phyloP scores from a whole-genome alignment of 164 flowering plant genomes.

The Cinnamomum chago region DNA sequence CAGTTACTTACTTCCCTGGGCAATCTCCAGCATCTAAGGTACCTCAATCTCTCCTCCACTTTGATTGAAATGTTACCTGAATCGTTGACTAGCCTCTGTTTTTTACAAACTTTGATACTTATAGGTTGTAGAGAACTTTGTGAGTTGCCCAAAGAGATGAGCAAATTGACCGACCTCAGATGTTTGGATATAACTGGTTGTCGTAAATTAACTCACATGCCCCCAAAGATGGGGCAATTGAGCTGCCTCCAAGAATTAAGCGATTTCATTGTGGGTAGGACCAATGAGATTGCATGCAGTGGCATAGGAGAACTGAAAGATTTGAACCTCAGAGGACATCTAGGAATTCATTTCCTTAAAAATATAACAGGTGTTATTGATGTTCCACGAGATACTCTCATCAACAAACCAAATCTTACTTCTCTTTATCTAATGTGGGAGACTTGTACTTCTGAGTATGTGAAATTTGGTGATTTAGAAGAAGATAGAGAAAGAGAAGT shows the following conservation, averaged over 20 bases:
- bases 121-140: background rate
- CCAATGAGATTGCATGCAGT: background rate
- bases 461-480: background rate
- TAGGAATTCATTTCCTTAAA: background rate
- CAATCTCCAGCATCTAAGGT: conserved; percentile 13
- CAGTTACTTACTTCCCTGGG: conserved; percentile 2
- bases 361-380: too few species aligned
- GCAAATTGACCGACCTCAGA: conserved; percentile 7
- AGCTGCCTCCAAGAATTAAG: background rate
- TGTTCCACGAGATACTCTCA: background rate
- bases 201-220: background rate
- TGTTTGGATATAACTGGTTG: background rate
- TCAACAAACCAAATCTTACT: background rate
- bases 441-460: too few species aligned
- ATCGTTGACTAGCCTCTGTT: background rate
- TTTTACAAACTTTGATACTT: conserved; percentile 3
- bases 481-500: background rate
- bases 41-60: conserved; percentile 7
- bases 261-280: background rate
- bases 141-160: conserved; percentile 9
- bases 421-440: background rate
- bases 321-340: background rate
- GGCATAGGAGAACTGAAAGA: background rate
- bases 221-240: background rate
- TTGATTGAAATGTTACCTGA: conserved; percentile 7